Conservation (phyloP, 108 stramenopile species). For the Stephanodiscus triporus region DNA sequence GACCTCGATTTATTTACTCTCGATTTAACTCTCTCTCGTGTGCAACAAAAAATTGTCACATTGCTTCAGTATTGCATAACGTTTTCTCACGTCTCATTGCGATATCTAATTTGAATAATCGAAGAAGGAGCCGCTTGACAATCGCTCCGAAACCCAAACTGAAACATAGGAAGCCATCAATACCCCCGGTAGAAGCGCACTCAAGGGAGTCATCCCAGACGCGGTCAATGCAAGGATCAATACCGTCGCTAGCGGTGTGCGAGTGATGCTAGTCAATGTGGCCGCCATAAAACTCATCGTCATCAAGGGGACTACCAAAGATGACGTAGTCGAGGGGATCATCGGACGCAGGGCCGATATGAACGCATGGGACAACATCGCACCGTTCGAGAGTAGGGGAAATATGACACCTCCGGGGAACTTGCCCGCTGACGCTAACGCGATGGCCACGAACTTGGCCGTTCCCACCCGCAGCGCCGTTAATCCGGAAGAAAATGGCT, state of each 20-base stretch:
- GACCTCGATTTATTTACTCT: too few relatives aligned
- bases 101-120: conserved; percentile 41
- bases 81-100: too few relatives aligned
- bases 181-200: conserved; percentile 55
- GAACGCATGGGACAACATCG: conserved; percentile 31
- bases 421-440: conserved; percentile 46
- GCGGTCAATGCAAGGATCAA: conserved; percentile 66
- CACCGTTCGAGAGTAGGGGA: conserved; percentile 47
- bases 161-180: conserved; percentile 60
- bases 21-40: too few relatives aligned
- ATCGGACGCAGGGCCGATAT: conserved; percentile 14
- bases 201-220: conserved; percentile 55
- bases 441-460: conserved; percentile 66
- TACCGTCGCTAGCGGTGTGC: conserved; percentile 65
- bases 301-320: conserved; percentile 40
- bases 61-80: too few relatives aligned
- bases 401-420: conserved; percentile 54
- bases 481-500: conserved; percentile 45
- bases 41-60: too few relatives aligned
- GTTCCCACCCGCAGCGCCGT: conserved; percentile 57
- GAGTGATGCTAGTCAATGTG: conserved; percentile 62
- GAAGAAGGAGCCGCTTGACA: conserved; percentile 64
- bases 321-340: conserved; percentile 9
- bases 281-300: conserved; percentile 70
- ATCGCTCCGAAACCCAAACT: conserved; percentile 51